Evolutionary conservation across 2,329 filamentous ascomycete genomes (phyloP), one percentile per base, ranked within the genome.

Genomic region (Xylaria multiplex): DNA sequence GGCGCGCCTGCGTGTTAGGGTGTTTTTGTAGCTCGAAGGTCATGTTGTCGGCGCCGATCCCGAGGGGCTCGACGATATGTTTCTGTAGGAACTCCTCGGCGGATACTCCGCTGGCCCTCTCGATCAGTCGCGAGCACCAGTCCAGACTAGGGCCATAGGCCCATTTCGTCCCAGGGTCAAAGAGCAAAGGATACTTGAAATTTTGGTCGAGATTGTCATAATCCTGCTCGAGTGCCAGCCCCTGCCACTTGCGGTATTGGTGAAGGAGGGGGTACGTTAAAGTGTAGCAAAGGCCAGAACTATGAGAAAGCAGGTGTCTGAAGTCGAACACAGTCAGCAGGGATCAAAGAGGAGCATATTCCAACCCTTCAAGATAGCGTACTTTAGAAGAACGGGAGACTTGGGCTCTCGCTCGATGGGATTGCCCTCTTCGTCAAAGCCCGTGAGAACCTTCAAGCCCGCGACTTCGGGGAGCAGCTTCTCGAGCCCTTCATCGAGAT

Each of bases 1-100:
- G 64, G 6, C 73, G 70, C 4, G 61, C 67, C 16, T 67, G 63
- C 60, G 68, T 69, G 2, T 59, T 45, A 2, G 70, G 69, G 54
- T 70, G 67, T 11, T 66, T 59, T 2, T 59, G 59, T 19, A 72
- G 65, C 61, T 70, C 73, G 63, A 74, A 76, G 0, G 73, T 73
- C 43, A 70, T 73, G 60, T 62, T 59, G 52, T 66, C 63, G 11
- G 66, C 7, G 37, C 49, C 52, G 49, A 70, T 55, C 0, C 68
- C 68, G 40, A 69, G 69, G 0, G 66, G 63, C 48, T 32, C 62
- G 2, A 61, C 64, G 13, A 69, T 53, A 53, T 66, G 19, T 9
- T 59, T 60, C 58, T 67, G 69, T 2, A 67, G 50, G 30, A 67
- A 67, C 6, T 52, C 64, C 48, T 70, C 66, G 32, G 67, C 32